A percentile compares a stretch with the other conserved stretches of the same genome.
Conservation (phyloP, 2,329 filamentous ascomycete species). For the Basipetospora sp. region DNA sequence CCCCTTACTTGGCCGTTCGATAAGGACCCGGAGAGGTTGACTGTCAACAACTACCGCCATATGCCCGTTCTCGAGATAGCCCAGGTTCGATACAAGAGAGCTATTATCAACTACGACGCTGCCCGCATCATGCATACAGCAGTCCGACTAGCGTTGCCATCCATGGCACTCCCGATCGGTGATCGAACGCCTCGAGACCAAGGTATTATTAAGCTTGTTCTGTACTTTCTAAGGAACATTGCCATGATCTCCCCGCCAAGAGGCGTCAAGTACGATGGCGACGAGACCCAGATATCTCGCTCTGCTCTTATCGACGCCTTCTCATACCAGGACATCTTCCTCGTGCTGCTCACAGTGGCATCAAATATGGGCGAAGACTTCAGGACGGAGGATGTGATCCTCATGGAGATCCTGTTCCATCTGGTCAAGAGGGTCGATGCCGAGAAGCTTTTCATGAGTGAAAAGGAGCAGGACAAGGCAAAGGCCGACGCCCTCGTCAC, state of each 20-base stretch:
- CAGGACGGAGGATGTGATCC: conserved; percentile 68
- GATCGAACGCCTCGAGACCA: conserved; percentile 71
- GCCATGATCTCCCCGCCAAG: conserved; percentile 66
- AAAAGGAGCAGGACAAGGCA: conserved; percentile 52
- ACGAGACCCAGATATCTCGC: conserved; percentile 76
- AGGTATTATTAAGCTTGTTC: conserved; percentile 76
- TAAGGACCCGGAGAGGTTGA: conserved; percentile 64
- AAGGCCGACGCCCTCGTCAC: conserved; percentile 59
- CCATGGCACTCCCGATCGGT: conserved; percentile 63
- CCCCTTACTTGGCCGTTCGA: conserved; percentile 91
- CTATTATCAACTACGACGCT: conserved; percentile 69
- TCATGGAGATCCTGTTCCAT: conserved; percentile 87
- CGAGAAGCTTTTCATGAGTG: conserved; percentile 71
- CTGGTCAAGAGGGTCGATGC: conserved; percentile 79
- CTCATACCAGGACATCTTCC: conserved; percentile 77
- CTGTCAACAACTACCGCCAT: conserved; percentile 82
- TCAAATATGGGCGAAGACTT: conserved; percentile 94
- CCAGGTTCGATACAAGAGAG: conserved; percentile 79
- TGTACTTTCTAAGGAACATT: conserved; percentile 82
- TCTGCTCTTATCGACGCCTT: conserved; percentile 82
- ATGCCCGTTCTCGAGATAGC: conserved; percentile 76
- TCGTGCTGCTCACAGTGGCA: conserved; percentile 68
- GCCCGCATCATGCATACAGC: conserved; percentile 65
- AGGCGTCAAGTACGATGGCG: conserved; percentile 63
- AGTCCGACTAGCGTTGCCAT: conserved; percentile 66